These are phyloP conservation scores for Phaseolus lunatus DNA, from an alignment of 306 rosid genomes.

Conservation along the genomic window DNA sequence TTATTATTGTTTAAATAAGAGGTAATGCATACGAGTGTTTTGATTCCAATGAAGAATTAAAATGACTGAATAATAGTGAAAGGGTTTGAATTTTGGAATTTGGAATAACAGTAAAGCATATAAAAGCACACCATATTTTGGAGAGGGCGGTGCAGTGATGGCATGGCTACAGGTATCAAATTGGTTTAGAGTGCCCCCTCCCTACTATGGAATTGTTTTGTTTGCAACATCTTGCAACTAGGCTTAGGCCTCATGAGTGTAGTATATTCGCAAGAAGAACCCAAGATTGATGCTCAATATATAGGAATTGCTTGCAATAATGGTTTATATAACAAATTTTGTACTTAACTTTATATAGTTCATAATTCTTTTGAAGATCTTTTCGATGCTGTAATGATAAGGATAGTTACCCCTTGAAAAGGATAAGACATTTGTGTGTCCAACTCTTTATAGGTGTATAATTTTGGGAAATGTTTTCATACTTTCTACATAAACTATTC, in stretches of 20 bases:
- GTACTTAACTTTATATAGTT: background rate
- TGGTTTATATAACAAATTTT: conserved; percentile 12
- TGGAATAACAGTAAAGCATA: conserved; percentile 46
- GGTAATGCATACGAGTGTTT: background rate
- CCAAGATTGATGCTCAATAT: conserved; percentile 36
- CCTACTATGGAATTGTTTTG: conserved; percentile 62
- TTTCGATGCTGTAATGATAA: conserved; percentile 45
- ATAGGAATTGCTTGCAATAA: conserved; percentile 15
- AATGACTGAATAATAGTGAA: conserved; percentile 25
- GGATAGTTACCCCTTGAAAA: conserved; percentile 33
- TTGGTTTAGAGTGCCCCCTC: conserved; percentile 64
- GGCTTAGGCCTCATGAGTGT: conserved; percentile 49
- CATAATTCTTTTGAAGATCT: conserved; percentile 27
- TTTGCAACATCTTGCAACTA: conserved; percentile 54
- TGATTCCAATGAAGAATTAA: conserved; percentile 39
- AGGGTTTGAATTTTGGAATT: conserved; percentile 44
- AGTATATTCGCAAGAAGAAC: conserved; percentile 48
- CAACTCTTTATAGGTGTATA: conserved; percentile 14
- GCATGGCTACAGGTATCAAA: conserved; percentile 66
- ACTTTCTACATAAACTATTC: no score
- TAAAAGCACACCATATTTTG: conserved; percentile 46
- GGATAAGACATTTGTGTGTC: background rate
- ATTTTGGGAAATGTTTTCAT: background rate
- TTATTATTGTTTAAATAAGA: conserved; percentile 14
- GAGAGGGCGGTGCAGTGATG: conserved; percentile 62